Conservation (phyloP, 305 asterid species). For the Ajuga reptans region DNA sequence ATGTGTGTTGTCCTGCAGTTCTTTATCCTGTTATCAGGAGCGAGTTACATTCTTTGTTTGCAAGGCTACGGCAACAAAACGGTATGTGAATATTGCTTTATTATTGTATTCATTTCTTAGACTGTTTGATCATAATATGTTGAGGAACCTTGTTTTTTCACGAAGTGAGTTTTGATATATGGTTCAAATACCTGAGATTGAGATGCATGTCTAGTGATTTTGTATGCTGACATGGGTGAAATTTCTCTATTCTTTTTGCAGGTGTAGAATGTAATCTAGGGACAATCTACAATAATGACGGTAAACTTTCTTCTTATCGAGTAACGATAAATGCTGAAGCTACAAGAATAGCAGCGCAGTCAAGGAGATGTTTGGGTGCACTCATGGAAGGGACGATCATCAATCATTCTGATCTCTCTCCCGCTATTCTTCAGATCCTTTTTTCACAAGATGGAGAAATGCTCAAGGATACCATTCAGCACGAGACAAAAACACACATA, state of each 20-base stretch:
- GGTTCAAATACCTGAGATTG: neutral
- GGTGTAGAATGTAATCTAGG: constrained; percentile 43
- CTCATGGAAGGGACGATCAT: constrained; percentile 49
- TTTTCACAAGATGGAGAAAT: constrained; percentile 45
- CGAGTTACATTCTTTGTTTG: constrained; percentile 43
- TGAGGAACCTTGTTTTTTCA: neutral
- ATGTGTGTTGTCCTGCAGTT: constrained; percentile 63
- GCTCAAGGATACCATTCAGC: constrained; percentile 49
- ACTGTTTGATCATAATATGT: neutral
- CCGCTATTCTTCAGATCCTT: constrained; percentile 43
- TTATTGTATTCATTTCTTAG: neutral
- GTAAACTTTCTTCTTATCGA: constrained; percentile 26
- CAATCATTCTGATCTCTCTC: constrained; percentile 43
- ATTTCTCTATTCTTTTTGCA: constrained; percentile 22
- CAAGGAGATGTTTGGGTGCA: constrained; percentile 40
- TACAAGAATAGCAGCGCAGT: constrained; percentile 46
- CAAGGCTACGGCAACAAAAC: constrained; percentile 34
- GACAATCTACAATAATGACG: constrained; percentile 36
- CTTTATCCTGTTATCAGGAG: constrained; percentile 52
- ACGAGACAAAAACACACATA: constrained; percentile 51
- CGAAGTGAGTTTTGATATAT: neutral
- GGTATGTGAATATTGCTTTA: constrained; percentile 33
- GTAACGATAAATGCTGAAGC: constrained; percentile 53
- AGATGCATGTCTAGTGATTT: too few species aligned
- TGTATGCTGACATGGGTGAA: neutral